Percentiles rank a stretch among this genome's conserved stretches.
Conservation (phyloP, 148 eudicot genomes). For the Chenopodium berlandieri region DNA sequence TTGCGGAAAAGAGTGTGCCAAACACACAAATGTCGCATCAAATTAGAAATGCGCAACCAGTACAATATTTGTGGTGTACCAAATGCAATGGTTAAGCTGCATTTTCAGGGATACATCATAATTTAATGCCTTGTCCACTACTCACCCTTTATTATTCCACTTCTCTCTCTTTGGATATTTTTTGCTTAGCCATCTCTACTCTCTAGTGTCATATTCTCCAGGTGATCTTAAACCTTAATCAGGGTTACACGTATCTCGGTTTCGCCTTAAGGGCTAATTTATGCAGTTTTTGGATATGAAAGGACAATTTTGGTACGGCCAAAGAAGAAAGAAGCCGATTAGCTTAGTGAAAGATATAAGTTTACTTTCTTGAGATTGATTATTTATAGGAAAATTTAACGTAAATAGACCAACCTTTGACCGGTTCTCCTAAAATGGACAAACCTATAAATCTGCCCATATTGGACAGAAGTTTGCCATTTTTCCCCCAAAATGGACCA, state of each 20-base stretch:
- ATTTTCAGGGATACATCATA: slow-evolving; percentile 16
- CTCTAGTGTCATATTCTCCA: no score
- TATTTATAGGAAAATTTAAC: no score
- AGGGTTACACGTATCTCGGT: neutral
- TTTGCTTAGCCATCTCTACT: no score
- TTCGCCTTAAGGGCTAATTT: neutral
- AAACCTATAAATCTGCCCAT: no score
- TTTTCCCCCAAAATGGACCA: no score
- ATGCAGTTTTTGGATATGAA: neutral
- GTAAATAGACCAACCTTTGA: no score
- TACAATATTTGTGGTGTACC: slow-evolving; percentile 21
- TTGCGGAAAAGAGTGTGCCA: slow-evolving; percentile 7
- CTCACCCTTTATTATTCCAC: slow-evolving; percentile 11
- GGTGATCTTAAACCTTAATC: no score
- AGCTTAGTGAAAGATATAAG: neutral
- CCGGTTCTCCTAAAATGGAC: no score
- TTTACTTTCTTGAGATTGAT: no score
- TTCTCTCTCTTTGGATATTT: no score
- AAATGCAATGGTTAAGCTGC: slow-evolving; percentile 23
- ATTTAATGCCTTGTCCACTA: slow-evolving; percentile 30
- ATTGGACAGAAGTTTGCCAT: no score
- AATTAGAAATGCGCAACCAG: slow-evolving; percentile 19
- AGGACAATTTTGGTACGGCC: neutral
- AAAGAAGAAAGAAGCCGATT: no score
- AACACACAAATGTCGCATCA: slow-evolving; percentile 27